Evolutionary conservation across 2,329 filamentous ascomycete species (phyloP).

Genomic region (Albifimbria verrucaria): DNA sequence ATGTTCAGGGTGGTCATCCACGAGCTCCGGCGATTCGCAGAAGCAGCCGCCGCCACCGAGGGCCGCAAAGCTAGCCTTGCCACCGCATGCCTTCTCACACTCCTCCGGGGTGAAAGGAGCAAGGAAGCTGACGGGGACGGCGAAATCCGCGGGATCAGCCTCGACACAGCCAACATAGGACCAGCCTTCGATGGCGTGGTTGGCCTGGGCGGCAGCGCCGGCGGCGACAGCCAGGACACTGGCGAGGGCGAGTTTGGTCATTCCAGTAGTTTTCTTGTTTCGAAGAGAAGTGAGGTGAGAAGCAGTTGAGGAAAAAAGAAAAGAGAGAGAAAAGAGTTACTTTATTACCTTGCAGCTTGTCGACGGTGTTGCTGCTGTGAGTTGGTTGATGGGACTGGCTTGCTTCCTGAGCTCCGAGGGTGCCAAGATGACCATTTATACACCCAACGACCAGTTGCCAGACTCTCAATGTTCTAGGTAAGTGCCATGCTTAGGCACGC

Average conservation of each 20-base stretch:
- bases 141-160: slow-evolving; percentile 13
- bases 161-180: slow-evolving; percentile 26
- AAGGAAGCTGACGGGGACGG: slow-evolving; percentile 10
- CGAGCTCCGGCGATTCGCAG: slow-evolving; percentile 13
- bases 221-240: slow-evolving; percentile 13
- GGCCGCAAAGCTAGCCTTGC: slow-evolving; percentile 16
- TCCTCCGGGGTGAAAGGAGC: slow-evolving; percentile 13
- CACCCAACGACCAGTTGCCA: too few species aligned
- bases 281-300: background rate
- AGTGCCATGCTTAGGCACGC: background rate
- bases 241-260: background rate
- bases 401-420: background rate
- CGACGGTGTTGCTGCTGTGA: background rate
- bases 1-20: background rate
- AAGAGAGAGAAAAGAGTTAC: background rate
- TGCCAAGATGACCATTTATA: background rate
- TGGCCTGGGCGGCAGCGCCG: slow-evolving; percentile 15
- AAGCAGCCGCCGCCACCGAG: slow-evolving; percentile 18
- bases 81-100: slow-evolving; percentile 16
- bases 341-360: background rate
- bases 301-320: background rate
- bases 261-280: background rate
- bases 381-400: background rate
- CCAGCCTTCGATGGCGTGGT: slow-evolving; percentile 13
- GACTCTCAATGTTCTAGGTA: too few species aligned